phyloP scores from a whole-genome alignment of 345 rosid genomes.

The Carallia brachiata region DNA sequence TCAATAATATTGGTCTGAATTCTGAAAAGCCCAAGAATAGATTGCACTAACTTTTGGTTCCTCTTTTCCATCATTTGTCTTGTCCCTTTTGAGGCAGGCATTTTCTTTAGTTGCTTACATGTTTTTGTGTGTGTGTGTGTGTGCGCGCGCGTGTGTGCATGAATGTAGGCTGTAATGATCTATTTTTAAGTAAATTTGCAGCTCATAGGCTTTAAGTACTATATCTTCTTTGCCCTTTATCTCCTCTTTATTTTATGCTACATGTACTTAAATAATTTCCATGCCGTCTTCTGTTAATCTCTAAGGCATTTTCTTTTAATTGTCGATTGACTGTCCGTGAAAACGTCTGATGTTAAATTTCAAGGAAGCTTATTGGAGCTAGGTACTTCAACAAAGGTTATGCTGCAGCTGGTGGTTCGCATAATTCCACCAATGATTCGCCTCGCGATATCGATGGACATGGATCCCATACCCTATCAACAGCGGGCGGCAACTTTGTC shows the following conservation, averaged over 20 bases:
- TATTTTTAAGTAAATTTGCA: neutral
- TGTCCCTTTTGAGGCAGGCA: neutral
- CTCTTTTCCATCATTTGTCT: neutral
- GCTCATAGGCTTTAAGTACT: neutral
- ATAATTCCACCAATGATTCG: slow-evolving; percentile 16
- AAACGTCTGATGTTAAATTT: neutral
- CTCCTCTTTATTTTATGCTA: neutral
- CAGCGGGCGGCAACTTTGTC: slow-evolving; percentile 23
- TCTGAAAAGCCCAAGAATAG: no score
- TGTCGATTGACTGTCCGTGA: neutral
- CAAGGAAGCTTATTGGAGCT: slow-evolving; percentile 31
- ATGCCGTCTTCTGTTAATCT: neutral
- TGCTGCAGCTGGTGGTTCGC: slow-evolving; percentile 15
- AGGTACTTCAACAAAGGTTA: slow-evolving; percentile 35
- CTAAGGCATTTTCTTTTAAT: neutral
- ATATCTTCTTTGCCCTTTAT: neutral
- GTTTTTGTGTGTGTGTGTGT: neutral
- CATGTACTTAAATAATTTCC: neutral
- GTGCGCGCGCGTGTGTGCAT: neutral
- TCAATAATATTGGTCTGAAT: no score
- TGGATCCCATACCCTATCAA: slow-evolving; percentile 26
- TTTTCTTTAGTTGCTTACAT: neutral
- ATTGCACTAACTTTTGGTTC: neutral
- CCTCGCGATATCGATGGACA: slow-evolving; percentile 28
- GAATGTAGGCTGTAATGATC: neutral